Evolutionary conservation across 1,139 yeast genomes (phyloP), one percentile per base, ranked within the genome.

Genomic region (Candida sojae): DNA sequence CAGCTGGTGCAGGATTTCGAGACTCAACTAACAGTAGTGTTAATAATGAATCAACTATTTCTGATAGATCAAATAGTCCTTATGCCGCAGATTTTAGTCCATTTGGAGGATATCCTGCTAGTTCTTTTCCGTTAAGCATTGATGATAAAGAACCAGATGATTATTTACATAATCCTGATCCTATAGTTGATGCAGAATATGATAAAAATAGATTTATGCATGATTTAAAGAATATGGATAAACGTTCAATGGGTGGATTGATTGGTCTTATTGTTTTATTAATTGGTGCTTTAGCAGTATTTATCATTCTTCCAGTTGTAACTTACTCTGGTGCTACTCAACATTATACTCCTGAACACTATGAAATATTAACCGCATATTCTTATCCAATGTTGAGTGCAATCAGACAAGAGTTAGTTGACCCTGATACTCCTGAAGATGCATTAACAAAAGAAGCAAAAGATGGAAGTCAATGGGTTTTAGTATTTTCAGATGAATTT

Each of bases 101-200:
- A 2, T 91, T 91, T 71, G 97, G 97, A 47, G 97, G 97, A 9
- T 91, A 88, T 64, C 97, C 97, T 1, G 93, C 96, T 4, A 76
- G 88, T 5, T 82, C 90, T 1, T 91, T 91, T 70, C 97, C 97
- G 0, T 71, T 91, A 47, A 84, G 82, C 57, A 82, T 91, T 54
- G 96, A 90, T 50, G 97, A 91, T 59, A 88, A 88, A 66, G 97
- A 91, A 67, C 86, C 89, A 2, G 97, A 91, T 68, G 97, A 91
- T 64, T 90, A 88, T 61, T 65, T 91, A 54, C 97, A 91, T 67
- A 91, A 91, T 65, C 97, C 97, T 1, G 96, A 91, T 63, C 96
- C 96, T 8, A 86, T 89, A 39, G 84, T 80, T 42, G 97, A 91
- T 65, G 96, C 95, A 17, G 79, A 83, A 53, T 81, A 84, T 58